These are phyloP conservation scores for Yarrowia hollandica DNA, from an alignment of 805 yeast genomes.

Conservation along the genomic window DNA sequence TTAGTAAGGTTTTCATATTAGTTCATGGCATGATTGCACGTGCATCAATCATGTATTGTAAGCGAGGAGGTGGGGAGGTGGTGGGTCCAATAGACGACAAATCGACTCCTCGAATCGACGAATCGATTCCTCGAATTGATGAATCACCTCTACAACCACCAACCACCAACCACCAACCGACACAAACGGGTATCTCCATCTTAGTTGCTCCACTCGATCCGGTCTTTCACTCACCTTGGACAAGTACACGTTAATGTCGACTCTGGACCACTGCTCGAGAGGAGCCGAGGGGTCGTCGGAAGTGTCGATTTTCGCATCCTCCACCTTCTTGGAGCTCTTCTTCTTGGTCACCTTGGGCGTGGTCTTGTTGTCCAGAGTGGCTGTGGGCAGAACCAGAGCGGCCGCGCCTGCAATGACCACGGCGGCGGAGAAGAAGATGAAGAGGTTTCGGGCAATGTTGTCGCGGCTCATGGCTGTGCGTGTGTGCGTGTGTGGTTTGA, in stretches of 20 bases:
- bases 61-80: too few species aligned
- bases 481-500: not conserved
- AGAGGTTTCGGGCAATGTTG: slow-evolving; percentile 15
- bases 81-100: not conserved
- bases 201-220: not conserved
- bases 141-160: too few species aligned
- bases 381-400: slow-evolving; percentile 26
- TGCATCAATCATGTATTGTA: not conserved
- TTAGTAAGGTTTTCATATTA: slow-evolving; percentile 5
- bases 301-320: slow-evolving; percentile 15
- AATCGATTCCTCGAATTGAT: too few species aligned
- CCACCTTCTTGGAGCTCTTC: slow-evolving; percentile 12
- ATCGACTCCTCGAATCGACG: too few species aligned
- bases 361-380: slow-evolving; percentile 15
- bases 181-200: too few species aligned
- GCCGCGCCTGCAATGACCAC: slow-evolving; percentile 25
- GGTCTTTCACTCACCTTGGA: slow-evolving; percentile 14
- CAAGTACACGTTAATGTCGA: slow-evolving; percentile 13
- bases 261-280: slow-evolving; percentile 19
- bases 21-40: not conserved
- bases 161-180: too few species aligned
- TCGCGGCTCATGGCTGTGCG: slow-evolving; percentile 12
- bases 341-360: slow-evolving; percentile 23
- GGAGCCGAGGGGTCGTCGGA: slow-evolving; percentile 25
- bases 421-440: slow-evolving; percentile 5